These are phyloP conservation scores for Arthrobotrys sinensis DNA, from an alignment of 2,329 filamentous ascomycete species.

Conservation along the genomic window DNA sequence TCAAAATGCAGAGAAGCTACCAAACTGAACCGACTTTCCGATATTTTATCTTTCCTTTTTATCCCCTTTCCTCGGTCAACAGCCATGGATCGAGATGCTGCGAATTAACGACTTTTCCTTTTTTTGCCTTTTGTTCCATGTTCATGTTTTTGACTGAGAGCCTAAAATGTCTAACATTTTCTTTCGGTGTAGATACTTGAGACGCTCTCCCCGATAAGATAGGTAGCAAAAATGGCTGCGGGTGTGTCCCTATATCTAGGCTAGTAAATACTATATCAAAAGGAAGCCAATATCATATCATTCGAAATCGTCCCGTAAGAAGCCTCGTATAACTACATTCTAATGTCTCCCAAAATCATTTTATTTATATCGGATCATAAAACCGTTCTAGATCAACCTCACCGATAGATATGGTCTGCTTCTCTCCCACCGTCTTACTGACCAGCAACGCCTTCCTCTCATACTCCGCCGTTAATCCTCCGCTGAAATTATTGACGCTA, in stretches of 20 bases:
- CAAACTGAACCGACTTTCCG: slow-evolving; percentile 24
- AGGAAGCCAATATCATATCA: slow-evolving; percentile 32
- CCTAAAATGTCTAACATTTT: slow-evolving; percentile 55
- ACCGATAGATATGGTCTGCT: slow-evolving; percentile 50
- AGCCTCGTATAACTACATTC: background rate
- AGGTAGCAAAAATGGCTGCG: slow-evolving; percentile 27
- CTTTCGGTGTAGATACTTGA: slow-evolving; percentile 52
- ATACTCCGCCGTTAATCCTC: slow-evolving; percentile 31
- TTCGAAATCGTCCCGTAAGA: slow-evolving; percentile 19
- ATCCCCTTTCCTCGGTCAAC: background rate
- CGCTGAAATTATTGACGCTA: slow-evolving; percentile 36
- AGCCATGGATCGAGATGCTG: slow-evolving; percentile 1
- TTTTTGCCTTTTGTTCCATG: slow-evolving; percentile 3
- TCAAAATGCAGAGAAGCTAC: slow-evolving; percentile 19
- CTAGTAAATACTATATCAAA: slow-evolving; percentile 16
- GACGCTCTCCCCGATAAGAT: slow-evolving; percentile 36
- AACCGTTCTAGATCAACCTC: slow-evolving; percentile 53
- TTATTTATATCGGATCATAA: slow-evolving; percentile 52
- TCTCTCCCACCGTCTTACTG: slow-evolving; percentile 27
- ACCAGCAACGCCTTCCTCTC: slow-evolving; percentile 44
- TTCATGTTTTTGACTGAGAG: slow-evolving; percentile 22
- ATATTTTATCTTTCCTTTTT: slow-evolving; percentile 3
- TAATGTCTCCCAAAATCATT: background rate
- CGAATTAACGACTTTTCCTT: slow-evolving; percentile 5
- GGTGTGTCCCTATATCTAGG: slow-evolving; percentile 15